Percentiles rank a stretch among this genome's conserved stretches.
These are phyloP conservation scores for Schoenoplectus triqueter DNA, from an alignment of 202 grass and related monocot genomes.

Conservation along the genomic window DNA sequence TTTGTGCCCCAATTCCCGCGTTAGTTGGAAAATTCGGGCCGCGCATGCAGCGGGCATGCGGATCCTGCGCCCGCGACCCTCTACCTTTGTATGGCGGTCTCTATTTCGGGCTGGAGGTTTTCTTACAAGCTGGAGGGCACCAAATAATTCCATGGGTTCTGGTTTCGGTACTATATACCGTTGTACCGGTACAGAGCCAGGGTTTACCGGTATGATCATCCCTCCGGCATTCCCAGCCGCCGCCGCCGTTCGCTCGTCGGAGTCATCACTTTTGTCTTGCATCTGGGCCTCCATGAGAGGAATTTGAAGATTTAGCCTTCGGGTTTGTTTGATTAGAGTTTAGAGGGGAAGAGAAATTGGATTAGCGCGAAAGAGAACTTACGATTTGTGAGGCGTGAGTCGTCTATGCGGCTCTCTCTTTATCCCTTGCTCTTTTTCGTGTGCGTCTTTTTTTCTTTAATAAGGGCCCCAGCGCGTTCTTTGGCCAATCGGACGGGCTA, in stretches of 20 bases:
- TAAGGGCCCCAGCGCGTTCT: constrained; percentile 45
- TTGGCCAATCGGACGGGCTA: constrained; percentile 37
- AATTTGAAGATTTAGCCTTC: constrained; percentile 14
- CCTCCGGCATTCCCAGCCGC: not conserved
- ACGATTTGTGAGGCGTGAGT: constrained; percentile 5
- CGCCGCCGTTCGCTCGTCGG: constrained; percentile 33
- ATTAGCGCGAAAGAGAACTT: constrained; percentile 32
- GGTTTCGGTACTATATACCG: constrained; percentile 69
- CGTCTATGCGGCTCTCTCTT: constrained; percentile 37
- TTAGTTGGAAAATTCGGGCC: constrained; percentile 91
- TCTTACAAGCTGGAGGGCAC: constrained; percentile 49
- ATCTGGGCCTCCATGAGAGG: constrained; percentile 55
- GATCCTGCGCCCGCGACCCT: constrained; percentile 92
- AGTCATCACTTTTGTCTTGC: constrained; percentile 48
- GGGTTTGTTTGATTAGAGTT: not conserved
- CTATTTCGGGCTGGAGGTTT: constrained; percentile 66
- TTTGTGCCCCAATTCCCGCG: constrained; percentile 88
- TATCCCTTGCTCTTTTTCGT: constrained; percentile 10
- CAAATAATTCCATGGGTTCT: constrained; percentile 73
- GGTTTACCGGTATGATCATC: constrained; percentile 32
- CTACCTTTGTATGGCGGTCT: constrained; percentile 92
- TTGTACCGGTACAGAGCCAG: constrained; percentile 59
- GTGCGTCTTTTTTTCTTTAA: constrained; percentile 26
- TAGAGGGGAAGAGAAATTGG: constrained; percentile 15
- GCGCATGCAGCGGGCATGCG: constrained; percentile 90